phyloP scores from a whole-genome alignment of 768 basidiomycete genomes.

The Rhodotorula babjevae region DNA sequence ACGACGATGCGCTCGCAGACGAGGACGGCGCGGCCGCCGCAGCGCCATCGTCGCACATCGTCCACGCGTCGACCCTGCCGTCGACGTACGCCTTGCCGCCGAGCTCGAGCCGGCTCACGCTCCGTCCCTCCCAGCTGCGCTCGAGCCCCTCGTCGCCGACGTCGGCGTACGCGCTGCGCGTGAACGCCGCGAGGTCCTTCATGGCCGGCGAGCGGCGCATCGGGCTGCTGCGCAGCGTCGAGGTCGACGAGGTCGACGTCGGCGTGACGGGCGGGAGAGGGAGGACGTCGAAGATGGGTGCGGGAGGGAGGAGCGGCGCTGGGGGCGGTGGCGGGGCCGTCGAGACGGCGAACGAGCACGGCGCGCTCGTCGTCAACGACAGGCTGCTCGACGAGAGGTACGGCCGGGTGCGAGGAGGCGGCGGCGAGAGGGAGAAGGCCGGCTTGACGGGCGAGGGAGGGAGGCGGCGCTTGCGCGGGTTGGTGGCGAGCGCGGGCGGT shows the following conservation, averaged over 20 bases:
- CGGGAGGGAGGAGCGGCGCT: conserved; percentile 22
- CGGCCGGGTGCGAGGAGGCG: neutral
- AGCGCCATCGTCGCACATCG: conserved; percentile 2
- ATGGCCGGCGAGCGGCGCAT: conserved; percentile 32
- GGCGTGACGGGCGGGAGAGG: conserved; percentile 14
- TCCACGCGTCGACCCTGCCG: neutral
- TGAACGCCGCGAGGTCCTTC: conserved; percentile 20
- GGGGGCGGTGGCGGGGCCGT: conserved; percentile 13
- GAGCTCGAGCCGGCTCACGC: neutral
- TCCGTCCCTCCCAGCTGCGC: neutral
- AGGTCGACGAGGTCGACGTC: neutral
- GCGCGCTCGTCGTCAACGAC: neutral
- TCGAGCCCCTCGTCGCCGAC: neutral
- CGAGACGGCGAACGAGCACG: neutral
- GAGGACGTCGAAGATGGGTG: conserved; percentile 26
- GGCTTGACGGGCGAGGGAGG: neutral
- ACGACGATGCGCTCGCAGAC: neutral
- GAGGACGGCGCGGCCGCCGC: neutral
- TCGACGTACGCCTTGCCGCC: neutral
- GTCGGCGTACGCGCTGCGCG: conserved; percentile 18
- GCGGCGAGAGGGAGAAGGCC: neutral
- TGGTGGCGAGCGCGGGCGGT: neutral
- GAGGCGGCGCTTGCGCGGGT: conserved; percentile 24
- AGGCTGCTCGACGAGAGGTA: neutral
- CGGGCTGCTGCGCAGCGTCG: conserved; percentile 3